Percentiles rank a stretch among this genome's conserved stretches.
phyloP scores from a whole-genome alignment of 495 filamentous ascomycete species.

The Penicillium herquei region DNA sequence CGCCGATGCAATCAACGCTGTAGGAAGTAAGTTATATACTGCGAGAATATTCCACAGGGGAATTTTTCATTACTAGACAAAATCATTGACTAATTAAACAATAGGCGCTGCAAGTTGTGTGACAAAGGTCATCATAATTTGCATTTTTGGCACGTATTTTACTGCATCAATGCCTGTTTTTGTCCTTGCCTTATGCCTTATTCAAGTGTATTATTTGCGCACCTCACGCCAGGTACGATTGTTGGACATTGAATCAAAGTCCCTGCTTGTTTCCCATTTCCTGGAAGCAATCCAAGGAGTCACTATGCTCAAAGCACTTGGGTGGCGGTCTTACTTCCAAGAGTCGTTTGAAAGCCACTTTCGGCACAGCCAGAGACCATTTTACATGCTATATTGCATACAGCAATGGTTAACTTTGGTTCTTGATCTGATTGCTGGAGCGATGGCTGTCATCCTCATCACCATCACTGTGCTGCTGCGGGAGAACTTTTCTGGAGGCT shows the following conservation, averaged over 20 bases:
- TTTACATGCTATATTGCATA: slow-evolving; percentile 43
- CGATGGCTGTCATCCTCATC: slow-evolving; percentile 43
- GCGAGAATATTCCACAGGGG: no score
- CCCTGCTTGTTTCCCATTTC: slow-evolving; percentile 61
- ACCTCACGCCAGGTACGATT: slow-evolving; percentile 56
- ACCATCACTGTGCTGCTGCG: slow-evolving; percentile 35
- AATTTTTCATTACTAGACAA: no score
- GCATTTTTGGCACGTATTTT: slow-evolving; percentile 9
- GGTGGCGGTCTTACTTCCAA: slow-evolving; percentile 29
- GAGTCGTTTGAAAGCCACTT: slow-evolving; percentile 22
- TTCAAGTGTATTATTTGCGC: slow-evolving; percentile 20
- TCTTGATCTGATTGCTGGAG: slow-evolving; percentile 54
- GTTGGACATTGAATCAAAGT: slow-evolving; percentile 50
- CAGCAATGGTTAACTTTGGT: slow-evolving; percentile 68
- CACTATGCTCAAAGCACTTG: slow-evolving; percentile 47
- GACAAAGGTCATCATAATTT: background rate
- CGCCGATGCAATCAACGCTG: background rate
- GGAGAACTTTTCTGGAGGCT: background rate
- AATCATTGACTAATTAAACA: background rate
- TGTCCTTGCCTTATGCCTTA: background rate
- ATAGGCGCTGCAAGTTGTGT: background rate
- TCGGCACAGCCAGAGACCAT: slow-evolving; percentile 36
- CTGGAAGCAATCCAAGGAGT: slow-evolving; percentile 43
- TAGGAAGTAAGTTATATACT: background rate
- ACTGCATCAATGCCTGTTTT: slow-evolving; percentile 4